A percentile compares a stretch with the other conserved stretches of the same genome.
phyloP scores from a whole-genome alignment of 768 basidiomycete species.

The Saitozyma podzolica region DNA sequence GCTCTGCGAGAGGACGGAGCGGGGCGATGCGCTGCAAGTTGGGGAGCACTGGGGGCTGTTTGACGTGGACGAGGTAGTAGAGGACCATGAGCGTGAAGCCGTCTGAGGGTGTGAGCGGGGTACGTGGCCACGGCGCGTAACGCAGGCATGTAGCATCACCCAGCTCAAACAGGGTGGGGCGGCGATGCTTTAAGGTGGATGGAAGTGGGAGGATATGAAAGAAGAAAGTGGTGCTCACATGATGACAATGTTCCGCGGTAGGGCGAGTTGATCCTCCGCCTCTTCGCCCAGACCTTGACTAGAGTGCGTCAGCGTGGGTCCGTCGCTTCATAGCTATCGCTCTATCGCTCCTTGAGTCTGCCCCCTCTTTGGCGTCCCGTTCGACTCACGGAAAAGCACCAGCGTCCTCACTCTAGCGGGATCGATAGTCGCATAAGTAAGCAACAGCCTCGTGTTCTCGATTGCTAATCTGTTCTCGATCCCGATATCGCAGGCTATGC shows the following conservation, averaged over 20 bases:
- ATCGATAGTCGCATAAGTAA: constrained; percentile 97
- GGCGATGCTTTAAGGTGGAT: neutral
- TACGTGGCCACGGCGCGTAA: neutral
- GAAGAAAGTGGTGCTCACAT: constrained; percentile 48
- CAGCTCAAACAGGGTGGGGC: neutral
- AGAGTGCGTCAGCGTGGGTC: constrained; percentile 1
- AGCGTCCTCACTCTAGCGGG: constrained; percentile 88
- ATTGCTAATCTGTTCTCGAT: constrained; percentile 96
- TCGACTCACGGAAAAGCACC: constrained; percentile 89
- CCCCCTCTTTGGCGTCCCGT: neutral
- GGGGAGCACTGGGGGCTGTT: constrained; percentile 92
- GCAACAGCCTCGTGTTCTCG: constrained; percentile 91
- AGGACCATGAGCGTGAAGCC: constrained; percentile 97
- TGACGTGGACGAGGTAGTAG: constrained; percentile 96
- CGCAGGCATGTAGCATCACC: neutral
- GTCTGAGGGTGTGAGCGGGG: constrained; percentile 52
- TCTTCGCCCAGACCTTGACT: constrained; percentile 99
- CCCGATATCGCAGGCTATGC: constrained; percentile 97
- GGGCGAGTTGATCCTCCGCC: constrained; percentile 97
- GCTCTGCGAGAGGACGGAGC: constrained; percentile 74
- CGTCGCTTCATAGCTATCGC: too few species aligned
- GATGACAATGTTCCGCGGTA: constrained; percentile 95
- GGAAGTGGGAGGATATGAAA: neutral
- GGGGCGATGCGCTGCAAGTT: constrained; percentile 95
- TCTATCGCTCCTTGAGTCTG: neutral